Evolutionary conservation across 2,329 filamentous ascomycete genomes (phyloP), one percentile per base, ranked within the genome.

Genomic region (Penicillium sp.): DNA sequence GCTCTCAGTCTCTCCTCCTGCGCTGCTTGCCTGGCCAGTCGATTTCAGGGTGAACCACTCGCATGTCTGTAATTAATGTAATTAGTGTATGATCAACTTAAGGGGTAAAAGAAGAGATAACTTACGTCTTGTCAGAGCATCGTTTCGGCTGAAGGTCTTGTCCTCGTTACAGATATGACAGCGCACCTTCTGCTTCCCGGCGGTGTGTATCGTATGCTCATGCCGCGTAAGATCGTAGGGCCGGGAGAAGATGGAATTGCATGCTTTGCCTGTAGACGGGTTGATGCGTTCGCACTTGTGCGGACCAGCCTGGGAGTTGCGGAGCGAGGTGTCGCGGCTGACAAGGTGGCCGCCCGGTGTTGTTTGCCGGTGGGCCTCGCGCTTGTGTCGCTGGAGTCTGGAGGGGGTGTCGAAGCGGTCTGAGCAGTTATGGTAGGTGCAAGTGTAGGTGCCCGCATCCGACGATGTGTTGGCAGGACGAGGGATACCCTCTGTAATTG

Each of bases 171-270:
- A 98, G 42, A 95, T 73, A 55, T 90, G 83, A 70, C 93, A 98
- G 39, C 88, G 84, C 7, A 96, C 89, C 75, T 97, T 97, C 68
- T 90, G 84, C 76, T 96, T 96, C 61, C 87, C 83, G 1, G 83
- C 84, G 61, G 96, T 96, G 77, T 97, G 93, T 57, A 97, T 97
- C 0, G 93, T 97, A 58, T 96, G 91, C 68, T 98, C 93, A 65
- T 98, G 93, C 21, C 93, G 80, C 0, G 93, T 98, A 45, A 98
- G 77, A 69, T 98, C 93, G 75, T 98, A 98, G 1, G 93, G 93
- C 19, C 93, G 78, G 1, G 91, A 96, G 70, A 98, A 97, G 47
- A 95, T 77, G 0, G 89, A 94, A 66, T 88, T 91, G 78, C 93
- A 97, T 0, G 89, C 85, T 73, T 96, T 96, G 56, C 88, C 88